These are phyloP conservation scores for Purpureocillium takamizusanense DNA, from an alignment of 2,329 filamentous ascomycete genomes.

Conservation along the genomic window DNA sequence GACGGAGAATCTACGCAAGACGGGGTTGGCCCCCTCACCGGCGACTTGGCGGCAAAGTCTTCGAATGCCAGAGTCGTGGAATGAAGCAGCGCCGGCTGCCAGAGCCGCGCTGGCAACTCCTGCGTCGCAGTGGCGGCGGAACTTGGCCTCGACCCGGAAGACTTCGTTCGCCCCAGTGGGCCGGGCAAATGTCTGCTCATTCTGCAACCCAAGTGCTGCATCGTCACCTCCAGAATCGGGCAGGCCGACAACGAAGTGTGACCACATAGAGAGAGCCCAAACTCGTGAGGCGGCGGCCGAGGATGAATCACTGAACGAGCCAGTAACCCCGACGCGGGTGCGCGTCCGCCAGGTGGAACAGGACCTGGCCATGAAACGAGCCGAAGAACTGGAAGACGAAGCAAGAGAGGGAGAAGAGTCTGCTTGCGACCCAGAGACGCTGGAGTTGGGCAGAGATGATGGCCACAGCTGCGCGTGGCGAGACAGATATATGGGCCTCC, in stretches of 20 bases:
- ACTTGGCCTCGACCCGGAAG: constrained; percentile 1
- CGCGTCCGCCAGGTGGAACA: constrained; percentile 18
- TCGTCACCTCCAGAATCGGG: neutral
- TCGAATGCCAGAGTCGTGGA: neutral
- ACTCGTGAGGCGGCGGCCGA: constrained; percentile 1
- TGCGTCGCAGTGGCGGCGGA: constrained; percentile 7
- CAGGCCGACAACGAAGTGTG: neutral
- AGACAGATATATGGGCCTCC: constrained; percentile 29
- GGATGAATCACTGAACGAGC: constrained; percentile 1
- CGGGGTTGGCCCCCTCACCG: neutral
- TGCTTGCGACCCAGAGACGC: constrained; percentile 1
- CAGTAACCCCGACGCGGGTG: constrained; percentile 10
- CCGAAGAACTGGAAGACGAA: constrained; percentile 8
- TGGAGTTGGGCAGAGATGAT: neutral
- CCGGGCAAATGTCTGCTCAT: constrained; percentile 3
- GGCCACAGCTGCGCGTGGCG: constrained; percentile 33
- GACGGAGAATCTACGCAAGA: neutral
- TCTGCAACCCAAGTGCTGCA: constrained; percentile 5
- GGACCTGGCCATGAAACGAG: constrained; percentile 14
- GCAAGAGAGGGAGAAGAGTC: constrained; percentile 1
- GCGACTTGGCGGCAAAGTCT: neutral
- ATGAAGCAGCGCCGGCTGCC: neutral
- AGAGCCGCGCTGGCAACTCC: constrained; percentile 2
- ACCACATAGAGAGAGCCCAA: constrained; percentile 1
- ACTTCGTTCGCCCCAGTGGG: neutral